A percentile compares a stretch with the other conserved stretches of the same genome.
Evolutionary conservation across 805 yeast species (phyloP).

Genomic region (Candida oleophila): DNA sequence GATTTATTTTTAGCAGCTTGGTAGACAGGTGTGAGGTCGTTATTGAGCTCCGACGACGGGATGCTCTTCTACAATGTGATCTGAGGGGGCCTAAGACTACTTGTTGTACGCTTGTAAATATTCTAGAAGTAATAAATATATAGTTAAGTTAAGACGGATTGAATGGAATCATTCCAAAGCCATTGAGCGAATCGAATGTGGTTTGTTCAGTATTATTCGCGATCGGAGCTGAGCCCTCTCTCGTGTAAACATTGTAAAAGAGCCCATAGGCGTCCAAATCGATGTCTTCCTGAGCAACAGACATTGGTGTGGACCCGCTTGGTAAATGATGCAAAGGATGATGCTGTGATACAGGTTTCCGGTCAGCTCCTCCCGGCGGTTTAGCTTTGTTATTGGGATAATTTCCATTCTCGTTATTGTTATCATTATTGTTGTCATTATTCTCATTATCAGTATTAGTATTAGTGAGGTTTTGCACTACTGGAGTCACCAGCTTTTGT

Average conservation of each 20-base stretch:
- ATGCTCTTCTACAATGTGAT: no score
- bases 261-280: constrained; percentile 39
- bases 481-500: constrained; percentile 1
- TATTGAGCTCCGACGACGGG: no score
- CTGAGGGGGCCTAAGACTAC: no score
- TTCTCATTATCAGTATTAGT: constrained; percentile 5
- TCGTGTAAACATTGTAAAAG: constrained; percentile 35
- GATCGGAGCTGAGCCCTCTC: constrained; percentile 25
- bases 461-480: constrained; percentile 7
- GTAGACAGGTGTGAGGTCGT: no score
- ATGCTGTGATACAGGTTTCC: constrained; percentile 51
- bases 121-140: no score
- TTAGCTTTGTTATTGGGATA: neutral
- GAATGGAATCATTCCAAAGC: constrained; percentile 42
- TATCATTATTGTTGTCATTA: constrained; percentile 6
- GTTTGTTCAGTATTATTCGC: constrained; percentile 6
- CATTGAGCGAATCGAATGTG: constrained; percentile 31
- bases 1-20: no score
- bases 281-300: constrained; percentile 20
- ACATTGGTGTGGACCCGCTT: constrained; percentile 10
- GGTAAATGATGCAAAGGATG: constrained; percentile 46
- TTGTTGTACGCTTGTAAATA: no score
- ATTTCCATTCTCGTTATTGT: neutral
- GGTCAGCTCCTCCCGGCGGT: constrained; percentile 2
- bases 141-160: constrained; percentile 34